Evolutionary conservation across 176 grass and related monocot species (phyloP).

Genomic region (Raddia distichophylla): DNA sequence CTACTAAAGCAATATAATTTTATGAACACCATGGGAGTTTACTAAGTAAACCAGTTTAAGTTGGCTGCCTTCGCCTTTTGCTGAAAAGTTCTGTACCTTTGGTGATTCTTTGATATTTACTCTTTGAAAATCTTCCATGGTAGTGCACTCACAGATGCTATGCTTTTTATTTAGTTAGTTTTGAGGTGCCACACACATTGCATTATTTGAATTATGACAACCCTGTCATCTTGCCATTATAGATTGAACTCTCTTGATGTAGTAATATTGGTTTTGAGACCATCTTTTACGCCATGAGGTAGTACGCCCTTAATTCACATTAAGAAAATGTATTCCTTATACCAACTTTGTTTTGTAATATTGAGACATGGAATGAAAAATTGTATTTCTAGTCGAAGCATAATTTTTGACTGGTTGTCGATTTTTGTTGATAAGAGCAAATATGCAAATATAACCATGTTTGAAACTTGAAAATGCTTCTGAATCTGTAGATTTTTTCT

Average conservation of each 20-base stretch:
- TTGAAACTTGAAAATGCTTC: conserved; percentile 24
- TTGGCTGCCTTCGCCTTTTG: background rate
- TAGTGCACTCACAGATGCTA: background rate
- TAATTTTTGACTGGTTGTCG: background rate
- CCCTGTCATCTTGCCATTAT: background rate
- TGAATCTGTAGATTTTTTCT: background rate
- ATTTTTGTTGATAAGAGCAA: background rate
- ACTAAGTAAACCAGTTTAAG: conserved; percentile 15
- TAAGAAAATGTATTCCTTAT: background rate
- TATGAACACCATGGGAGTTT: background rate
- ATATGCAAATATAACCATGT: background rate
- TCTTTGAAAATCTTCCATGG: background rate
- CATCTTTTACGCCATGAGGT: conserved; percentile 1
- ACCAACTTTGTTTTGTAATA: background rate
- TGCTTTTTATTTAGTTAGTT: background rate
- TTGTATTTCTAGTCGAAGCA: background rate
- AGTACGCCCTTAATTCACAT: background rate
- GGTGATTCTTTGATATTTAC: background rate
- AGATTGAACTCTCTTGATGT: background rate
- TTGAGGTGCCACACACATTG: background rate
- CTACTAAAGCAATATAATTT: conserved; percentile 6
- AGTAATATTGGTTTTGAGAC: background rate
- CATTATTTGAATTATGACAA: conserved; percentile 5
- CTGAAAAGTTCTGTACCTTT: conserved; percentile 24
- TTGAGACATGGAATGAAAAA: conserved; percentile 13